Evolutionary conservation across 2,329 filamentous ascomycete species (phyloP), one percentile per base, ranked within the genome.

Genomic region (Blastomyces percursus): DNA sequence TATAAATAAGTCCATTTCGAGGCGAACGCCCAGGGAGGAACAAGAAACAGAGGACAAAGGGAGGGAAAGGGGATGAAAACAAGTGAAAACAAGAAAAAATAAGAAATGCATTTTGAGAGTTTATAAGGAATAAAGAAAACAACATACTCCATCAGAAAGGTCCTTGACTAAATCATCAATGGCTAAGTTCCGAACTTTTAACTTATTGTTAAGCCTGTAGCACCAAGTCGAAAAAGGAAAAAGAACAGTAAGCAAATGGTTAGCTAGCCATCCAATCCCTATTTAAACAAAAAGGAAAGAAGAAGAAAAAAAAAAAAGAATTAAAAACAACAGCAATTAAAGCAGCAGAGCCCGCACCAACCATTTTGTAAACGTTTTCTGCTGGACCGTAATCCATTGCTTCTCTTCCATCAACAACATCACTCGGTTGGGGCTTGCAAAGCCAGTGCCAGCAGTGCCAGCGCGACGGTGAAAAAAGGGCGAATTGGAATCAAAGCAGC

Each of bases 311-410:
- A 30, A 4, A 4, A 30, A 30, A 30, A 35, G 9, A 8, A 16
- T 9, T 11, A 27, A 35, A 54, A 30, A 27, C 24, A 44, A 44
- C 35, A 52, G 52, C 51, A 30, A 27, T 32, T 40, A 44, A 30
- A 52, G 52, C 51, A 24, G 59, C 67, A 51, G n/a, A 44, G 9
- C 67, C 63, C 63, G 30, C 38, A 66, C 69, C 9, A 59, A 90
- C 88, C 94, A 99, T 90, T 97, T 99, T 64, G 92, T 96, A 77
- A 99, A 99, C 35, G 94, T 99, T 84, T 97, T 99, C 77, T 97
- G 89, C 81, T 97, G 93, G 77, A 96, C 91, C 73, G 82, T 84
- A 70, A 86, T 80, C 83, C 84, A 86, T 76, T 83, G 81, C 78
- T 84, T 82, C 76, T 86, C 83, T 62, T 79, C 75, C 70, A 75